Evolutionary conservation across 805 yeast genomes (phyloP), one percentile per base, ranked within the genome.

Genomic region (Kockiozyma suomiensis): DNA sequence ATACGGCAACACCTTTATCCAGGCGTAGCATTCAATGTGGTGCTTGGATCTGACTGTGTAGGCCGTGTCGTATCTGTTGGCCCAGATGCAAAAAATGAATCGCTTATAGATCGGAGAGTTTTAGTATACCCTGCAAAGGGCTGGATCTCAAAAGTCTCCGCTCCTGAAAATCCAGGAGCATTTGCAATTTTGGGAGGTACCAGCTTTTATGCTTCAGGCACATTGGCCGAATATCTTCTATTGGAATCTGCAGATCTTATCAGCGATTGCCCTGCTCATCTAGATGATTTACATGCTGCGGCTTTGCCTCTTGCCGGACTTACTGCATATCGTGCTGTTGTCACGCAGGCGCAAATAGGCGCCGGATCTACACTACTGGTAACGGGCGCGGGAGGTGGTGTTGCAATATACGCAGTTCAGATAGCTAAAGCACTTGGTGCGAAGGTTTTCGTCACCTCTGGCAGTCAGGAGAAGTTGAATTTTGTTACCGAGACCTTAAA

Each of bases 331-430:
- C 56, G 68, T 10, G 68, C 66, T 1, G 47, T 61, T 12, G 55
- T 58, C 46, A 56, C 66, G 23, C 47, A 37, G 17, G 67, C 54
- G 26, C 49, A 40, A 10, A 48, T 61, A 30, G 35, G 28, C 10
- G 37, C 56, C 3, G 61, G 57, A 17, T 35, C 48, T 33, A 61
- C 61, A 13, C 59, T 66, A 10, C 47, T 66, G 17, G 52, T 66
- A 6, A 61, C 65, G 6, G 89, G 85, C 3, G 77, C 75, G 2
- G 91, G 90, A 50, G 91, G 90, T 69, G 89, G 83, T 59, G 72
- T 79, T 23, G 86, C 88, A 2, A 82, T 84, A 45, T 61, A 70
- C 5, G 75, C 82, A 0, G 70, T 79, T 7, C 66, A 70, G 12
- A 53, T 55, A 0, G 70, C 70, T 30, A 70, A 73, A 26, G 67